Percentiles rank a stretch among this genome's conserved stretches.
Evolutionary conservation across 352 stramenopile genomes (phyloP).

Genomic region (Phytophthora nicotianae): DNA sequence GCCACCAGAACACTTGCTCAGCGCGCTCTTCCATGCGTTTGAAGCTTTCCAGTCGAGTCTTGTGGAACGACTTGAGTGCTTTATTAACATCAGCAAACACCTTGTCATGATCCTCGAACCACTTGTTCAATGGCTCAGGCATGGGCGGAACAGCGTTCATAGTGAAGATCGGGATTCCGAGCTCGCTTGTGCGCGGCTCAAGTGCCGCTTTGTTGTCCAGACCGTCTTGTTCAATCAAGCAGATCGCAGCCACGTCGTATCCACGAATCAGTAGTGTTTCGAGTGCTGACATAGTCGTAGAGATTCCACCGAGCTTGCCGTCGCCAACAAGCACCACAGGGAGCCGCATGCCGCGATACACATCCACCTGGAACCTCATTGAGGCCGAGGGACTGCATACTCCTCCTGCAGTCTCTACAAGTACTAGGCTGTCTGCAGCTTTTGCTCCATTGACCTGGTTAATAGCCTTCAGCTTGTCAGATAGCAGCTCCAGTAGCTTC

Average conservation of each 20-base stretch:
- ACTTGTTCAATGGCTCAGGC: conserved; percentile 73
- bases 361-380: conserved; percentile 92
- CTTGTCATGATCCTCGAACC: conserved; percentile 56
- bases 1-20: conserved; percentile 92
- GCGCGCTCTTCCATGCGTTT: conserved; percentile 61
- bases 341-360: conserved; percentile 91
- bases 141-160: conserved; percentile 76
- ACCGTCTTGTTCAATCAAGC: conserved; percentile 79
- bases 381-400: conserved; percentile 91
- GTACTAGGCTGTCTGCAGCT: conserved; percentile 54
- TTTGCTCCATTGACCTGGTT: conserved; percentile 32
- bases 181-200: conserved; percentile 57
- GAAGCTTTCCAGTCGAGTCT: conserved; percentile 55
- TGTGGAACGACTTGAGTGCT: conserved; percentile 61
- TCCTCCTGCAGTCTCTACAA: conserved; percentile 96
- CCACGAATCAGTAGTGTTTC: conserved; percentile 92
- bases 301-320: conserved; percentile 95
- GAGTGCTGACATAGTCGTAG: conserved; percentile 92
- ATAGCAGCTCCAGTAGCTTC: conserved; percentile 80
- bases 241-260: conserved; percentile 90
- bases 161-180: conserved; percentile 79
- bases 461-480: conserved; percentile 51
- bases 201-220: conserved; percentile 74
- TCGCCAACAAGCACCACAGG: conserved; percentile 96
- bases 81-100: conserved; percentile 61